Conservation (phyloP, 805 yeast species). For the Pichia membranifaciens region DNA sequence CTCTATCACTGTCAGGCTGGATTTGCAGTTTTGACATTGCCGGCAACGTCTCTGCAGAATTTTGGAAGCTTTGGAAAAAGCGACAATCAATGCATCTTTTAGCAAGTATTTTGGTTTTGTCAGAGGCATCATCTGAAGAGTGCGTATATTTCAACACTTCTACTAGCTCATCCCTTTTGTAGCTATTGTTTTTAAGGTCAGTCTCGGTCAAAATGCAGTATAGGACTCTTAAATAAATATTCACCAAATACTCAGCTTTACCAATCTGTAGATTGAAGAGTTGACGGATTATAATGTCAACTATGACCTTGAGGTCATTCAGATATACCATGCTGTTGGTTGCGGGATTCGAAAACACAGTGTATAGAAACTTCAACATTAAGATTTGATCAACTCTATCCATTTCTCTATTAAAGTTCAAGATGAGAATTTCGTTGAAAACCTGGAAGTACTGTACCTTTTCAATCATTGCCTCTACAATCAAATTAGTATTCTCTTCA, state of each 20-base stretch:
- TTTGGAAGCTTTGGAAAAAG: neutral
- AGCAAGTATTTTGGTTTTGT: slow-evolving; percentile 39
- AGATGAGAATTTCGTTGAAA: slow-evolving; percentile 63
- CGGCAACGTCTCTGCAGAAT: neutral
- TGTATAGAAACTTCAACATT: slow-evolving; percentile 70
- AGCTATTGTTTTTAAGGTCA: slow-evolving; percentile 49
- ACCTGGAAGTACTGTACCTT: slow-evolving; percentile 40
- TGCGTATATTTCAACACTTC: slow-evolving; percentile 46
- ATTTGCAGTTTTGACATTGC: neutral
- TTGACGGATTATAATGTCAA: slow-evolving; percentile 79
- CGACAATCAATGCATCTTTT: slow-evolving; percentile 28
- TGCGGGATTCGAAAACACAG: slow-evolving; percentile 59
- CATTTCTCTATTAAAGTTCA: slow-evolving; percentile 71
- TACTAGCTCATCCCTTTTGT: slow-evolving; percentile 51
- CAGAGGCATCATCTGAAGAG: slow-evolving; percentile 32
- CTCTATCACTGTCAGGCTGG: too few relatives aligned
- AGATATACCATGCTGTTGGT: slow-evolving; percentile 69
- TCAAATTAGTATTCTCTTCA: slow-evolving; percentile 35
- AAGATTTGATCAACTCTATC: slow-evolving; percentile 69
- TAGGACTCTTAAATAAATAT: slow-evolving; percentile 68
- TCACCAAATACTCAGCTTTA: slow-evolving; percentile 52
- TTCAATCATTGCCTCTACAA: slow-evolving; percentile 48
- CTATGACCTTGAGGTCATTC: slow-evolving; percentile 78
- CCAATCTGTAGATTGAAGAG: slow-evolving; percentile 56
- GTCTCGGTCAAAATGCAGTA: slow-evolving; percentile 65